Evolutionary conservation across 495 filamentous ascomycete species (phyloP).

Genomic region (Podospora conica): DNA sequence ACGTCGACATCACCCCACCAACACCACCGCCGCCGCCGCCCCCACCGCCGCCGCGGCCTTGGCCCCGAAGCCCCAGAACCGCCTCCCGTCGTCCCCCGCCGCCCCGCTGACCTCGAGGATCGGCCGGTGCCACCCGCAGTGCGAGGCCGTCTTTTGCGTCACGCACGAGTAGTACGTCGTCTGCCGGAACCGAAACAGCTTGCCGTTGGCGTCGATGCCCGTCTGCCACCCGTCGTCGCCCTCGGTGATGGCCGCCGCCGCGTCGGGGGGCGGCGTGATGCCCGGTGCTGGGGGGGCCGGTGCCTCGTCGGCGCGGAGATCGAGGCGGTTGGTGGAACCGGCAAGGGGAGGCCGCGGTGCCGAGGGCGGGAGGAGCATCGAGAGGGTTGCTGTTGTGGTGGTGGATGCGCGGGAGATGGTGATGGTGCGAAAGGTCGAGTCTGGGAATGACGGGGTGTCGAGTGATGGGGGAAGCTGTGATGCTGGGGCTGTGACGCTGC

Average conservation of each 20-base stretch:
- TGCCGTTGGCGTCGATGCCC: slow-evolving; percentile 6
- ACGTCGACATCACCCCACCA: background rate
- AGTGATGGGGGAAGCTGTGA: background rate
- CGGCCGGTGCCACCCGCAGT: slow-evolving; percentile 42
- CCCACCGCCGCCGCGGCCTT: background rate
- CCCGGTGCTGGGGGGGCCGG: background rate
- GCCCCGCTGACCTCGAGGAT: slow-evolving; percentile 30
- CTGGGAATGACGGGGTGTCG: background rate
- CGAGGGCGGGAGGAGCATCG: background rate
- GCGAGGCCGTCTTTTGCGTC: slow-evolving; percentile 25
- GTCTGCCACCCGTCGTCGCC: background rate
- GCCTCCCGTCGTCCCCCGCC: slow-evolving; percentile 10
- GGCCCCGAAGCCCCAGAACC: slow-evolving; percentile 5
- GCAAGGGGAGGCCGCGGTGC: background rate
- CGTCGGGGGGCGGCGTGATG: slow-evolving; percentile 1
- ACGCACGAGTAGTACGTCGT: slow-evolving; percentile 42
- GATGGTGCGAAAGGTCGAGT: background rate
- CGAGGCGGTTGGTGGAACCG: background rate
- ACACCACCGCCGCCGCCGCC: background rate
- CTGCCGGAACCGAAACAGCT: slow-evolving; percentile 21
- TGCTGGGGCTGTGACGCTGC: background rate
- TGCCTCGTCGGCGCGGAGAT: background rate
- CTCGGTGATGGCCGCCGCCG: background rate
- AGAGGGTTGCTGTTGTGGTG: background rate
- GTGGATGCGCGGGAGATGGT: too few relatives aligned